Evolutionary conservation across 2,329 filamentous ascomycete species (phyloP), one percentile per base, ranked within the genome.

Genomic region (Alternaria triticina): DNA sequence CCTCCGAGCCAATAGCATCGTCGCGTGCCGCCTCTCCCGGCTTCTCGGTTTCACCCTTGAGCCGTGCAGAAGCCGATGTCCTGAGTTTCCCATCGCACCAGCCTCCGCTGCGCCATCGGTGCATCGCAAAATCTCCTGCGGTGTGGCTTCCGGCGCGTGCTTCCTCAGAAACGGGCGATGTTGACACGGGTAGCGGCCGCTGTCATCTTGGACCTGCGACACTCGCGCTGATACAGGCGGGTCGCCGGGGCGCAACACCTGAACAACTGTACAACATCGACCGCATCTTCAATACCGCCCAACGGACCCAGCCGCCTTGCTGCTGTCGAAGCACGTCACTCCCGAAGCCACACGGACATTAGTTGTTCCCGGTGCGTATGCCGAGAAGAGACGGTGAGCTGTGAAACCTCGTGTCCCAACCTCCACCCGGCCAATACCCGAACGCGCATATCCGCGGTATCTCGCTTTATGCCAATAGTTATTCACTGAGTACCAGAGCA

Each of bases 311-410:
- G 40, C 63, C 61, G 45, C 56, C 36, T 54, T 44, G 33, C 50
- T 30, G 20, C 30, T 46, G 30, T 63, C 43, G 43, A 57, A 52
- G 56, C 59, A 64, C 56, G 57, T 64, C 61, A 64, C 50, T 51
- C 28, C 60, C 66, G 51, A 51, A 61, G 61, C 61, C 62, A 69
- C 61, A 52, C 58, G 65, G 63, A 59, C 46, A 57, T 57, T 57
- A 11, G 30, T 63, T 59, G 22, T 57, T 62, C 58, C 59, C 44
- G 54, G 33, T 47, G 17, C 55, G 27, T 46, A 25, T 60, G 66
- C 68, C 59, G 54, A 64, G 61, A 70, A 68, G 59, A 67, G 57
- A 65, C 68, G 68, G 68, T 70, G 68, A 70, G 68, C 61, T 49
- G 43, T 27, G 65, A 61, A 62, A 60, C 54, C 63, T 65, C 61